Evolutionary conservation across 768 basidiomycete genomes (phyloP).

Genomic region (Punctularia strigosozonata): DNA sequence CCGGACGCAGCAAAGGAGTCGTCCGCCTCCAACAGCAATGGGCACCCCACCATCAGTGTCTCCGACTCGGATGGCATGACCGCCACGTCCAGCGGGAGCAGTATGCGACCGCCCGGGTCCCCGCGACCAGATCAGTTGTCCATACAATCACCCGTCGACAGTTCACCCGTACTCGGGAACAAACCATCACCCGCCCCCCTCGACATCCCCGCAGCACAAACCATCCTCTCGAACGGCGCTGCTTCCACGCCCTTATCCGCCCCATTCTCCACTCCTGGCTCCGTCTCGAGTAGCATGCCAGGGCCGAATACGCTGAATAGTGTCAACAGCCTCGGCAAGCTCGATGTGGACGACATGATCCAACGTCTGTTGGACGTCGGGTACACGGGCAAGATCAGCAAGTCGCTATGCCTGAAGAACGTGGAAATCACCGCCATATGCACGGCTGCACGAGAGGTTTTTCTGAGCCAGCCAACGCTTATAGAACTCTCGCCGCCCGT

Average conservation of each 20-base stretch:
- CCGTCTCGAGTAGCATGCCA: slow-evolving; percentile 24
- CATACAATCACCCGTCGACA: slow-evolving; percentile 26
- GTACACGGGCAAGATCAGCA: slow-evolving; percentile 96
- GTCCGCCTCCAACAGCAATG: slow-evolving; percentile 21
- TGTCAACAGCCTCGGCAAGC: slow-evolving; percentile 33
- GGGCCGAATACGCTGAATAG: slow-evolving; percentile 23
- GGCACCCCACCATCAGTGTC: slow-evolving; percentile 21
- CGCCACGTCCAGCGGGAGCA: slow-evolving; percentile 28
- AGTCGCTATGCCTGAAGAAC: slow-evolving; percentile 91
- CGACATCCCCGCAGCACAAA: slow-evolving; percentile 72
- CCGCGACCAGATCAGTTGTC: slow-evolving; percentile 14
- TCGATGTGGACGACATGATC: slow-evolving; percentile 99
- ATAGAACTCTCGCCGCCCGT: slow-evolving; percentile 96
- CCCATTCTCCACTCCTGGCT: slow-evolving; percentile 39
- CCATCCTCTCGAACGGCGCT: slow-evolving; percentile 69
- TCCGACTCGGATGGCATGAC: slow-evolving; percentile 20
- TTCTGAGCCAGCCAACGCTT: slow-evolving; percentile 91
- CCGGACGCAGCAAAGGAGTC: slow-evolving; percentile 24
- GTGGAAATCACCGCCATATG: slow-evolving; percentile 91
- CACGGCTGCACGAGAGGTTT: slow-evolving; percentile 90
- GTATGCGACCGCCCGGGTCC: slow-evolving; percentile 20
- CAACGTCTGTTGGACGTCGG: slow-evolving; percentile 91
- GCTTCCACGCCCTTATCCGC: no score
- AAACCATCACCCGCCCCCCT: slow-evolving; percentile 45
- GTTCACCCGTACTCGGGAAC: slow-evolving; percentile 16